These are phyloP conservation scores for Quercus variabilis DNA, from an alignment of 306 rosid genomes.

Conservation along the genomic window DNA sequence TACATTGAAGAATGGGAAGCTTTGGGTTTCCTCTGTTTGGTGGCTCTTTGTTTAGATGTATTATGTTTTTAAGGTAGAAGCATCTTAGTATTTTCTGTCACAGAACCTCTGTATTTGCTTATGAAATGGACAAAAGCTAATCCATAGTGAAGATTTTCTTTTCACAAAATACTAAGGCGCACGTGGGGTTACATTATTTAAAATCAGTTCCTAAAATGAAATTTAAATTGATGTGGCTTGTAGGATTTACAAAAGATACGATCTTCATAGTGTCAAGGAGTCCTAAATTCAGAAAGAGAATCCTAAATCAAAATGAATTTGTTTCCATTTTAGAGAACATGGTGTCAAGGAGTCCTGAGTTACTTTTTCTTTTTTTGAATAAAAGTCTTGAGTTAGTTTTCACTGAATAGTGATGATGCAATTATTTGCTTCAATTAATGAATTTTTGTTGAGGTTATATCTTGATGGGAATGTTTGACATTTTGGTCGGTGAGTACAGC, in stretches of 20 bases:
- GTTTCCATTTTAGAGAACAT: neutral
- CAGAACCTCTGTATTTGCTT: neutral
- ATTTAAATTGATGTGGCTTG: too few species aligned
- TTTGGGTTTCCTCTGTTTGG: neutral
- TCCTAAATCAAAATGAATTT: neutral
- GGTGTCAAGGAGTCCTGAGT: neutral
- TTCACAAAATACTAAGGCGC: too few species aligned
- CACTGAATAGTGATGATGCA: neutral
- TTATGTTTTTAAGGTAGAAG: neutral
- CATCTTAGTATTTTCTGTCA: neutral
- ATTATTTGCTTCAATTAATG: neutral
- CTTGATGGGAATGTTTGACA: neutral
- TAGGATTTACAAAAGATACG: too few species aligned
- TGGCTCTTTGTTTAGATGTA: neutral
- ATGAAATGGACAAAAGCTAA: too few species aligned
- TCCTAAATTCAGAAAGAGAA: too few species aligned
- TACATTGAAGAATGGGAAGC: neutral
- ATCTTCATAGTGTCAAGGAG: too few species aligned
- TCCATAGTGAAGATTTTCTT: too few species aligned
- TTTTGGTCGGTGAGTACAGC: neutral
- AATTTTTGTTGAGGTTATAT: neutral
- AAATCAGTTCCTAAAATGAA: too few species aligned
- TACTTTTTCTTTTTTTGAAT: too few species aligned
- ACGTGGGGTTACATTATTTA: too few species aligned
- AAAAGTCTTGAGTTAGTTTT: neutral